Evolutionary conservation across 495 filamentous ascomycete species (phyloP).

Genomic region (Cercophora samala): DNA sequence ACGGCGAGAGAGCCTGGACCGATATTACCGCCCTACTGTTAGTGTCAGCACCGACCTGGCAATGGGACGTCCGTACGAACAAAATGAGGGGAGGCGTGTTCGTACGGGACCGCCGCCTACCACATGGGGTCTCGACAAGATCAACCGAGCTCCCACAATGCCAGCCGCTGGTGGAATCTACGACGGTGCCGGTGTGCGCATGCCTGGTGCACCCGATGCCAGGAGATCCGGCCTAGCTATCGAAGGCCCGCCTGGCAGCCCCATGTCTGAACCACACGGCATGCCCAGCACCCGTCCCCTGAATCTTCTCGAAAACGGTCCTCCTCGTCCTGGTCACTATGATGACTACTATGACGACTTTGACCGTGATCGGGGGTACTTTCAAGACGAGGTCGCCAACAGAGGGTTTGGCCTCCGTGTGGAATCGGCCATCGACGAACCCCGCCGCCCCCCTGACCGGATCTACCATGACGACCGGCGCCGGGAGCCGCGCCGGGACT

Average conservation of each 20-base stretch:
- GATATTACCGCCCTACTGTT: constrained; percentile 62
- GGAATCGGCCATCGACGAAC: constrained; percentile 33
- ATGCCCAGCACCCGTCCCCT: constrained; percentile 39
- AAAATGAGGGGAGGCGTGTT: constrained; percentile 35
- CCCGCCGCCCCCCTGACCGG: constrained; percentile 27
- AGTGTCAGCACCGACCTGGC: constrained; percentile 57
- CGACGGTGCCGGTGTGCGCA: constrained; percentile 43
- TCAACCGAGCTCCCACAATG: constrained; percentile 34
- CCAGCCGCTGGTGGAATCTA: constrained; percentile 38
- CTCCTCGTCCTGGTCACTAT: constrained; percentile 34
- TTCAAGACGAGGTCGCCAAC: constrained; percentile 38
- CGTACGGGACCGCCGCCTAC: constrained; percentile 57
- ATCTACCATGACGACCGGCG: constrained; percentile 39
- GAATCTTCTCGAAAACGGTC: constrained; percentile 46
- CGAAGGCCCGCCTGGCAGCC: constrained; percentile 32
- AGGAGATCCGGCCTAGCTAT: constrained; percentile 28
- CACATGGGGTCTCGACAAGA: constrained; percentile 60
- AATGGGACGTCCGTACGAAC: constrained; percentile 35
- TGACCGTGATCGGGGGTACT: constrained; percentile 28
- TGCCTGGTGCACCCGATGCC: constrained; percentile 40
- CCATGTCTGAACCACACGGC: constrained; percentile 28
- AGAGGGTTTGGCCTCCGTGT: constrained; percentile 48
- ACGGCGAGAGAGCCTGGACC: constrained; percentile 51
- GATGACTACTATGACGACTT: constrained; percentile 45
- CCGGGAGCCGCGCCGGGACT: constrained; percentile 25